Evolutionary conservation across 768 basidiomycete species (phyloP), one percentile per base, ranked within the genome.

Genomic region (Pisolithus sp.): DNA sequence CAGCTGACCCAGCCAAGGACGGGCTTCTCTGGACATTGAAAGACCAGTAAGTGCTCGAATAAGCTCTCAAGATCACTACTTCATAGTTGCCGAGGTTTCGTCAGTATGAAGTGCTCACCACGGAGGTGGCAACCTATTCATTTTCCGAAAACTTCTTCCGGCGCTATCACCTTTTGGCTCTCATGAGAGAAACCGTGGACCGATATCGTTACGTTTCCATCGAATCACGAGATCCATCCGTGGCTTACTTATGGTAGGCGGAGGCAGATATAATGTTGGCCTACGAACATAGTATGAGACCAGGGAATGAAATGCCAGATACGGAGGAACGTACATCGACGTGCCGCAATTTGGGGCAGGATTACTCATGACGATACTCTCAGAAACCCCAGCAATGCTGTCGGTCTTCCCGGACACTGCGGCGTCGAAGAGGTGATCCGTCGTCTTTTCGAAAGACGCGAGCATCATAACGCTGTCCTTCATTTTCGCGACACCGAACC

Each of bases 361-460:
- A 62, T 95, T 96, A 30, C 94, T 94, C 93, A 99, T 94, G 68
- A 99, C 98, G 66, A 99, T 99, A 66, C 95, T 97, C 68, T 99
- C 96, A 18, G 96, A 98, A 6, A 99, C 95, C 47, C 96, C 96
- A 28, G 91, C 85, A 49, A 99, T 96, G 51, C 80, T 82, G 63
- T 99, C 96, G 46, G 84, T 92, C 70, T 98, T 98, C 10, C 93
- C 92, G 67, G 87, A 94, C 3, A 95, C 90, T 9, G 96, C 87
- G 2, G 96, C 96, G 63, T 99, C 93, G 71, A 99, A 99, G 53
- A 99, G 72, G 68, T 99, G 96, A 73, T 99, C 96, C 13, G 96
- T 99, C 15, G 96, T 98, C 75, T 98, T 98, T 71, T 99, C 96
- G 69, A 99, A 99, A 23, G 93, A 96, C 9, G 96, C 96, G 61